phyloP scores from a whole-genome alignment of 352 stramenopile genomes.

The Achlya hypogyna region DNA sequence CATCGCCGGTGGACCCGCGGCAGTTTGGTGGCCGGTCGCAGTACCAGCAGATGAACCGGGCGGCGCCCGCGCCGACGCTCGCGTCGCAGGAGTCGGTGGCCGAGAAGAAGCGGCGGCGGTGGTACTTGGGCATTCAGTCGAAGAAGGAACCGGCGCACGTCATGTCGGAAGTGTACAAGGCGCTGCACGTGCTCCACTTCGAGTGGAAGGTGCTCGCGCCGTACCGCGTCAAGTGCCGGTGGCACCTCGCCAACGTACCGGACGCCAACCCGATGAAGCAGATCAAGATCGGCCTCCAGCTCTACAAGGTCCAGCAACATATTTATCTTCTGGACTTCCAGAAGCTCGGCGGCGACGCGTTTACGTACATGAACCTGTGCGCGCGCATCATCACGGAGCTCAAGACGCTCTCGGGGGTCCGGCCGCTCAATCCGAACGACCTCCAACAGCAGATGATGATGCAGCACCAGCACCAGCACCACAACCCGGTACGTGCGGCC shows the following conservation, averaged over 20 bases:
- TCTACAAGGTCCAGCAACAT: slow-evolving; percentile 97
- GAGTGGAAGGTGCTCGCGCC: slow-evolving; percentile 95
- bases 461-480: slow-evolving; percentile 3
- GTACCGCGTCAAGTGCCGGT: slow-evolving; percentile 97
- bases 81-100: slow-evolving; percentile 2
- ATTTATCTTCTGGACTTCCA: slow-evolving; percentile 99
- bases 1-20: slow-evolving; percentile 39
- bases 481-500: not conserved
- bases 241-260: slow-evolving; percentile 58
- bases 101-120: slow-evolving; percentile 74
- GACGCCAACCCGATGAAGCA: slow-evolving; percentile 31
- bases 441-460: not conserved
- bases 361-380: slow-evolving; percentile 99
- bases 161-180: slow-evolving; percentile 99
- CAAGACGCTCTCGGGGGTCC: slow-evolving; percentile 89
- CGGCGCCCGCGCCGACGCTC: not conserved
- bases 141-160: slow-evolving; percentile 99
- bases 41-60: slow-evolving; percentile 16
- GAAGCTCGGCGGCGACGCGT: slow-evolving; percentile 91
- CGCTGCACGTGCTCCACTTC: slow-evolving; percentile 93
- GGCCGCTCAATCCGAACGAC: slow-evolving; percentile 23
- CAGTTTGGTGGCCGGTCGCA: slow-evolving; percentile 50
- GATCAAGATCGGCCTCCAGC: slow-evolving; percentile 93
- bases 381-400: slow-evolving; percentile 98
- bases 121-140: slow-evolving; percentile 99